Evolutionary conservation across 495 filamentous ascomycete species (phyloP).

Genomic region (Parachaetomium inaequale): DNA sequence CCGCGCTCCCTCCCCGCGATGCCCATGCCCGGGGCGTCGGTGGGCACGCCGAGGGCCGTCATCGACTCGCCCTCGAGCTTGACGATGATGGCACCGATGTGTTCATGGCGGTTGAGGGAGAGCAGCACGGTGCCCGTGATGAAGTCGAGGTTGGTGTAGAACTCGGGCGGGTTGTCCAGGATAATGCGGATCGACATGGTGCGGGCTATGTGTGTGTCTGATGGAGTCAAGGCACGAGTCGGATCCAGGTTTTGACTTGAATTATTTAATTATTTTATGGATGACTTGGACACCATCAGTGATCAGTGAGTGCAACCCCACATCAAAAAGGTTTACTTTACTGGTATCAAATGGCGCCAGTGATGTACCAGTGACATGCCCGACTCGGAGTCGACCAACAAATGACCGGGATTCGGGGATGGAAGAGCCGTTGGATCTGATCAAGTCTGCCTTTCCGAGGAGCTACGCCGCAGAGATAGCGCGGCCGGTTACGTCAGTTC

Average conservation of each 20-base stretch:
- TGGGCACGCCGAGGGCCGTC: slow-evolving; percentile 49
- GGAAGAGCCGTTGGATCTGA: not conserved
- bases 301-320: not conserved
- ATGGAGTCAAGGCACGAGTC: too few relatives aligned
- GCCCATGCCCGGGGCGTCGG: slow-evolving; percentile 21
- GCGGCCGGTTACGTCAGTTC: slow-evolving; percentile 33
- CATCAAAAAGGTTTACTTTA: not conserved
- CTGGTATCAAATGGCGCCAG: not conserved
- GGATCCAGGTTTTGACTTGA: not conserved
- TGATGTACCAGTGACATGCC: not conserved
- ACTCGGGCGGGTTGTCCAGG: slow-evolving; percentile 67
- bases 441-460: not conserved
- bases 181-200: slow-evolving; percentile 75
- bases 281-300: not conserved
- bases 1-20: slow-evolving; percentile 27
- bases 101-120: slow-evolving; percentile 57
- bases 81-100: slow-evolving; percentile 74
- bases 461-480: slow-evolving; percentile 26
- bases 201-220: slow-evolving; percentile 40
- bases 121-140: slow-evolving; percentile 66
- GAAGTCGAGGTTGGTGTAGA: slow-evolving; percentile 87
- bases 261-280: too few relatives aligned
- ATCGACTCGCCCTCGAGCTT: slow-evolving; percentile 90
- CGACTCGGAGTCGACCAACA: not conserved
- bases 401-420: not conserved